Percentiles rank a stretch among this genome's conserved stretches.
Conservation (phyloP, 495 filamentous ascomycete genomes). For the Trichoderma asperelloides region DNA sequence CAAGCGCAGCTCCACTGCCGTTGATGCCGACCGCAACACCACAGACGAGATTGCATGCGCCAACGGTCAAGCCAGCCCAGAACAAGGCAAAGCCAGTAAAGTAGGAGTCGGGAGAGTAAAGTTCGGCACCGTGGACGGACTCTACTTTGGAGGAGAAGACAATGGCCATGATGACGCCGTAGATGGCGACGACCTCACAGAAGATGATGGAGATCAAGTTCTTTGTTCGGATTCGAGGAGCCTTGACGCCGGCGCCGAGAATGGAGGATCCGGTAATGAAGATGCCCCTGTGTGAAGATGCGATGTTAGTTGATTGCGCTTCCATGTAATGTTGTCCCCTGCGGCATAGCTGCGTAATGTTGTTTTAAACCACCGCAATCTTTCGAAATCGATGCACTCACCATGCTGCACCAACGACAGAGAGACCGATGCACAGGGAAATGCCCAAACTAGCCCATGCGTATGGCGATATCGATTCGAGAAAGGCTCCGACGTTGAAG, state of each 20-base stretch:
- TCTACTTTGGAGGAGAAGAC: conserved; percentile 86
- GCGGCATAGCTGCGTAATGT: not conserved
- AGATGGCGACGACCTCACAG: conserved; percentile 99
- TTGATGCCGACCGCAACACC: conserved; percentile 97
- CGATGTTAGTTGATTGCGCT: conserved; percentile 14
- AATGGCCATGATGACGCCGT: conserved; percentile 99
- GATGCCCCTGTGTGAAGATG: conserved; percentile 65
- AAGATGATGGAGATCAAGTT: conserved; percentile 99
- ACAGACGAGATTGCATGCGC: conserved; percentile 89
- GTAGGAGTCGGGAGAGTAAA: conserved; percentile 66
- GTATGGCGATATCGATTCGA: conserved; percentile 89
- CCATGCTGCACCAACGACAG: conserved; percentile 96
- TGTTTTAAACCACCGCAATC: not conserved
- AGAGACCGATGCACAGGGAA: conserved; percentile 87
- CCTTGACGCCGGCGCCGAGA: conserved; percentile 89
- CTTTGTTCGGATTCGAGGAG: conserved; percentile 95
- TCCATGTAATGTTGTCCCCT: not conserved
- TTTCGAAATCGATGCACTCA: conserved; percentile 33
- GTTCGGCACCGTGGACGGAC: conserved; percentile 50
- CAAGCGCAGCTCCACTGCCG: conserved; percentile 89
- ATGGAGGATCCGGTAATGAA: conserved; percentile 99
- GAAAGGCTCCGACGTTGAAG: conserved; percentile 93
- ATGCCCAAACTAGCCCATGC: conserved; percentile 90
- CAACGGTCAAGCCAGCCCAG: conserved; percentile 90
- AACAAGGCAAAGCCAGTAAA: conserved; percentile 97